Base-by-base conservation (phyloP, 2,329 filamentous ascomycete genomes). In the Madurella mycetomatis region DNA sequence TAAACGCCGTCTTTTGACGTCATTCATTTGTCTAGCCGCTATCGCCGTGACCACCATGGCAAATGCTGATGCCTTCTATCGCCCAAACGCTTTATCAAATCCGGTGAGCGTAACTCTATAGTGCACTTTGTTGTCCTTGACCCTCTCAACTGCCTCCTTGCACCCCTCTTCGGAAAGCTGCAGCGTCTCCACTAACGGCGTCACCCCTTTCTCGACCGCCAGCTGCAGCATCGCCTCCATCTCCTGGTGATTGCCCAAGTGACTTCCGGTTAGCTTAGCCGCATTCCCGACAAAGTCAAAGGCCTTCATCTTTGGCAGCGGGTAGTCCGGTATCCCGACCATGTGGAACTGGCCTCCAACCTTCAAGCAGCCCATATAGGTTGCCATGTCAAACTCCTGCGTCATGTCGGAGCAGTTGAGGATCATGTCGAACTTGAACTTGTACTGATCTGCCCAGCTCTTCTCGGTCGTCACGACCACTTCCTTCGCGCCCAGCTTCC, bases 401-500 rank as follows among this genome's bases (percentile, higher is more conserved):
- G 76, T 76, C 64, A 72, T 71, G 55, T 81, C 74, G 30, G 77
- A 70, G 49, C 71, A 68, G 71, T 78, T 79, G 60, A 81, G 70
- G 59, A 80, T 70, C 50, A 80, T 76, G 63, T 80, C 74, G 56
- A 80, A 81, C 40, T 65, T 70, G 62, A 74, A 74, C 17, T 71
- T 72, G 61, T 83, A 76, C 34, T 77, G 76, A 62, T 78, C 76
- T 2, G 74, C 74, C 85, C 85, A 88, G 88, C 1, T 87, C 81
- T 0, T 76, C 25, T 25, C 25, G 25, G 25, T 25, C 25, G 25
- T 25, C 25, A 25, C 25, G 7, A 25, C 25, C 4, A 25, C 25
- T 25, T 25, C 25, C 25, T 25, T 25, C 7, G 25, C 25, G 7
- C 25, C 25, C 25, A 25, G 25, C 25, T 25, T 25, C 25, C 7